Percentiles rank a stretch among this genome's conserved stretches.
phyloP scores from a whole-genome alignment of 23 red algal genomes.

The Gracilariopsis chorda region DNA sequence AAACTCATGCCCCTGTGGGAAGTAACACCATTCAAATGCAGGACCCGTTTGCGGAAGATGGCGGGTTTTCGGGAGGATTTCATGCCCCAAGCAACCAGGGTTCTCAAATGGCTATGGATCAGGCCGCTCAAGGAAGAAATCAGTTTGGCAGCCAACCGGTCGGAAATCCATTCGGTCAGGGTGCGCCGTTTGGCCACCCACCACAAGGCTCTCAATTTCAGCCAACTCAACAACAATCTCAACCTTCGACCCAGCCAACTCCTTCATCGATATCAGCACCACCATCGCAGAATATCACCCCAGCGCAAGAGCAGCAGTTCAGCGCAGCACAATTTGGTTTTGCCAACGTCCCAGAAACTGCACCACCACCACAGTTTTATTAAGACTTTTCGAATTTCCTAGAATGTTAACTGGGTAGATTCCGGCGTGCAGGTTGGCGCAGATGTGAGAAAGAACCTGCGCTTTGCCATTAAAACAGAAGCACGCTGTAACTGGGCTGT shows the following conservation, averaged over 20 bases:
- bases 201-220: slow-evolving; percentile 4
- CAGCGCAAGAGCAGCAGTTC: slow-evolving; percentile 42
- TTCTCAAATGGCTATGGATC: not conserved
- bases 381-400: too few species aligned
- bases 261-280: not conserved
- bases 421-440: too few species aligned
- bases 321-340: slow-evolving; percentile 45
- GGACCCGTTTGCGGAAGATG: slow-evolving; percentile 28
- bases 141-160: not conserved
- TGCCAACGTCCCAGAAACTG: slow-evolving; percentile 56
- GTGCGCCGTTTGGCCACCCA: not conserved
- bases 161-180: slow-evolving; percentile 16
- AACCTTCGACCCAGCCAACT: not conserved
- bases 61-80: not conserved
- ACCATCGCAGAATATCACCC: not conserved
- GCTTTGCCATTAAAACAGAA: too few species aligned
- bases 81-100: not conserved
- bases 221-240: not conserved
- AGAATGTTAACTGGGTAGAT: too few species aligned
- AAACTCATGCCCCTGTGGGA: not conserved
- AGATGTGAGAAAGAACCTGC: too few species aligned
- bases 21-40: slow-evolving; percentile 16
- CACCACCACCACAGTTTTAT: slow-evolving; percentile 48
- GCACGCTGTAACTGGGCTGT: too few species aligned
- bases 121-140: not conserved